Conservation (phyloP, 1,139 yeast species). For the Yamadazyma oceani region DNA sequence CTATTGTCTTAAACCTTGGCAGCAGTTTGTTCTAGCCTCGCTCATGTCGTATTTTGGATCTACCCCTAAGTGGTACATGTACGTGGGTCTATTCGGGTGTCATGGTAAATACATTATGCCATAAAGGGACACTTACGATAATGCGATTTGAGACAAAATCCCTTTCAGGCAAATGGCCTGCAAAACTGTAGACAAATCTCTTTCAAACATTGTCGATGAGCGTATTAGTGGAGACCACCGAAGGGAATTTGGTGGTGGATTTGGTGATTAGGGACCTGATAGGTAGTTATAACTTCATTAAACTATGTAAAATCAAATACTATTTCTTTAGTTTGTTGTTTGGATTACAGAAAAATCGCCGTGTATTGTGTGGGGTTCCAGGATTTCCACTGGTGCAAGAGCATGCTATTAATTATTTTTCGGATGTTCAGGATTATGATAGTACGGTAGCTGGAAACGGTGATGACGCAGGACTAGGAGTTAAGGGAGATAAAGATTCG, state of each 20-base stretch:
- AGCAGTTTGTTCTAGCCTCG: no score
- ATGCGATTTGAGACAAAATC: not conserved
- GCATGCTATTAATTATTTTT: constrained; percentile 13
- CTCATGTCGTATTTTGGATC: no score
- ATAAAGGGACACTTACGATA: no score
- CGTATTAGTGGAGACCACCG: constrained; percentile 56
- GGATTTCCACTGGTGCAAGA: constrained; percentile 24
- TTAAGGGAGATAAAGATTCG: no score
- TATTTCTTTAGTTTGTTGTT: constrained; percentile 54
- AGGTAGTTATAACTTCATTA: constrained; percentile 49
- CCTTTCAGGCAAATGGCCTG: no score
- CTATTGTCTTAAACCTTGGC: no score
- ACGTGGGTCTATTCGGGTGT: no score
- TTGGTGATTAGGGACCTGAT: constrained; percentile 17
- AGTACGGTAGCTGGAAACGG: not conserved
- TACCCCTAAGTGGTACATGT: no score
- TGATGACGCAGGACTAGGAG: not conserved
- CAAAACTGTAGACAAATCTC: no score
- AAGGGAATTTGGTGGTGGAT: constrained; percentile 57
- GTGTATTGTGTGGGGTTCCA: constrained; percentile 51
- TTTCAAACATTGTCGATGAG: no score
- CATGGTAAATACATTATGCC: no score
- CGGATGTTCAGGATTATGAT: constrained; percentile 6
- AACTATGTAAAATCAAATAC: constrained; percentile 53
- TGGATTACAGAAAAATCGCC: constrained; percentile 35